phyloP scores from a whole-genome alignment of 2,329 filamentous ascomycete species.

The Colletotrichum spinosum region DNA sequence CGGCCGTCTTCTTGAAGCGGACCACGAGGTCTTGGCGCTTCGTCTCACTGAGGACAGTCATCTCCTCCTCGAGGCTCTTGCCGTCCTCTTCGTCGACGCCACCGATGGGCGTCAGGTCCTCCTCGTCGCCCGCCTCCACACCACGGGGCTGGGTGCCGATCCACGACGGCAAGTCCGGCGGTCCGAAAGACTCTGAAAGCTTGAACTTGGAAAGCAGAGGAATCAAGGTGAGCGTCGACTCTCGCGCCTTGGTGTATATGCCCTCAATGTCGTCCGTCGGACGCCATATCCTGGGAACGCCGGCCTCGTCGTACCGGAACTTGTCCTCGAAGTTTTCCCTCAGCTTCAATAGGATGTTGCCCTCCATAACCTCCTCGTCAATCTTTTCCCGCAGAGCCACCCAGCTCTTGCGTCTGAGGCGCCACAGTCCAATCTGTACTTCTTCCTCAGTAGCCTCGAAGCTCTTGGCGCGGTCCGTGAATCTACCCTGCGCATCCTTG shows the following conservation, averaged over 20 bases:
- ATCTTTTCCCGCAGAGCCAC: constrained; percentile 88
- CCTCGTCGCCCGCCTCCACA: constrained; percentile 85
- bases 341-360: constrained; percentile 93
- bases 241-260: constrained; percentile 89
- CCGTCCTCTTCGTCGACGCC: constrained; percentile 95
- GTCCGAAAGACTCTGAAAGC: constrained; percentile 77
- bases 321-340: constrained; percentile 99
- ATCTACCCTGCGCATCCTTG: constrained; percentile 84
- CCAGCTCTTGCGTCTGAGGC: constrained; percentile 94
- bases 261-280: constrained; percentile 98
- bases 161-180: constrained; percentile 87
- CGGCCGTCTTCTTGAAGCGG: constrained; percentile 97
- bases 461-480: constrained; percentile 88
- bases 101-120: constrained; percentile 88
- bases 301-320: constrained; percentile 95
- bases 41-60: constrained; percentile 90
- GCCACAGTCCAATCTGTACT: constrained; percentile 92
- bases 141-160: constrained; percentile 82
- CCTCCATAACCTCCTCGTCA: constrained; percentile 98
- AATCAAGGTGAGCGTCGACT: constrained; percentile 91
- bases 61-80: constrained; percentile 95
- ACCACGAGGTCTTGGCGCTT: constrained; percentile 93
- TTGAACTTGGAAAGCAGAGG: constrained; percentile 89
- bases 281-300: constrained; percentile 96
- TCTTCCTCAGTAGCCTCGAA: constrained; percentile 94